Conservation (phyloP, 768 basidiomycete species). For the Macrolepiota albuminosa region DNA sequence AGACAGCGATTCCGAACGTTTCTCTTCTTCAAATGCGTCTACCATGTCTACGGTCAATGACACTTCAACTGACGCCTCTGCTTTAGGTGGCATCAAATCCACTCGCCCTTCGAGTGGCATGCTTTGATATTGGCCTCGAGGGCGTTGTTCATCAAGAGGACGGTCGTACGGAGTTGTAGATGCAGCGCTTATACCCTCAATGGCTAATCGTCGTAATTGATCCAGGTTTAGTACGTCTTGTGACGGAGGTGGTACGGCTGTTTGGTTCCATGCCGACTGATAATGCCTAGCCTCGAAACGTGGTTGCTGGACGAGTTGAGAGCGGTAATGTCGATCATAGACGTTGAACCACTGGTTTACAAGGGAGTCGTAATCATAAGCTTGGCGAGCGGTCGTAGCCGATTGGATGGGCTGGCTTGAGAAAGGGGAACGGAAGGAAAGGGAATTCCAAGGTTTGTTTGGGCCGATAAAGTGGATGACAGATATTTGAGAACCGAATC, state of each 20-base stretch:
- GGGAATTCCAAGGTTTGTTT: constrained; percentile 91
- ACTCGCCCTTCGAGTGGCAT: constrained; percentile 87
- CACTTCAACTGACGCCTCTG: not conserved
- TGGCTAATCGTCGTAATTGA: constrained; percentile 56
- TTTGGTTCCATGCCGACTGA: constrained; percentile 71
- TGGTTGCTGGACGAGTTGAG: constrained; percentile 37
- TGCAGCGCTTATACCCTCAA: constrained; percentile 47
- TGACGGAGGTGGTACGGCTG: constrained; percentile 18
- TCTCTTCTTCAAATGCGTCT: constrained; percentile 3
- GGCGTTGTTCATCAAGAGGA: constrained; percentile 17
- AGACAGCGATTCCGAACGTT: constrained; percentile 6
- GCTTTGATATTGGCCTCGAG: constrained; percentile 71
- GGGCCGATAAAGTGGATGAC: constrained; percentile 92
- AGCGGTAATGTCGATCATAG: constrained; percentile 85
- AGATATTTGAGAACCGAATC: constrained; percentile 83
- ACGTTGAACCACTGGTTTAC: constrained; percentile 89
- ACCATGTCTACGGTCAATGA: constrained; percentile 1
- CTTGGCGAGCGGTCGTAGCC: constrained; percentile 33
- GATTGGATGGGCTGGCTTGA: constrained; percentile 21
- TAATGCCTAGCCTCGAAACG: constrained; percentile 66
- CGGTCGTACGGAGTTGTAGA: constrained; percentile 12
- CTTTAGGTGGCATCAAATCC: constrained; percentile 72
- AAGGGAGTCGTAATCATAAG: constrained; percentile 76
- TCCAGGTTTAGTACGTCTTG: constrained; percentile 49
- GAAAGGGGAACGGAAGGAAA: constrained; percentile 64